Evolutionary conservation across 1,284 basidiomycete genomes (phyloP), one percentile per base, ranked within the genome.

Genomic region (Apiotrichum akiyoshidainum): DNA sequence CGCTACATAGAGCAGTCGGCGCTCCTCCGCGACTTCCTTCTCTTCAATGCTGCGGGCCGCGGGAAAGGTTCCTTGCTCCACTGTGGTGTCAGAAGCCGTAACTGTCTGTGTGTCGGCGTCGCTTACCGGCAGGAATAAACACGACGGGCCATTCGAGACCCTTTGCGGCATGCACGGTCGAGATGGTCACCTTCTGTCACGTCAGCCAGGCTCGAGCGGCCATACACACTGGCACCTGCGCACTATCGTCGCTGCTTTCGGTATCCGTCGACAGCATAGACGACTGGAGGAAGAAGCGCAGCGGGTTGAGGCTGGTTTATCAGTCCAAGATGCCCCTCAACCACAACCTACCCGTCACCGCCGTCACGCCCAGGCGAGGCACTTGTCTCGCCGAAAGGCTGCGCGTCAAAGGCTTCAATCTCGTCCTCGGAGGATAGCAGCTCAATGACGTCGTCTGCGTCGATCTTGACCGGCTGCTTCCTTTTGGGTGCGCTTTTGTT

Each of bases 111-210:
- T 31, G 26, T 12, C 17, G 10, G 10, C 2, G 10, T 5, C n/a
- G 46, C 72, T 66, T 57, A 70, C 78, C 70, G 55, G 62, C 77
- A 41, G 71, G 77, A n/a, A 78, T 70, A 52, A 78, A 78, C 0
- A 78, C 75, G 0, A 76, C 88, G 0, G 90, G 90, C 90, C 91
- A 96, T 74, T 96, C 92, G 8, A 95, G 81, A 0, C 92, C 92
- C 75, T 96, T 96, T 0, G 92, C 90, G 12, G 90, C 85, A 77
- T 96, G 92, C 52, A 90, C 90, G 0, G 92, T 95, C 0, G 88
- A 84, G 46, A 95, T 86, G 0, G 88, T 91, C 6, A 96, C 92
- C 82, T 87, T 90, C 85, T 87, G 65, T 33, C 39, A 48, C 58
- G 58, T 58, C 49, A 64, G 35, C 53, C 9, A 35, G 46, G 41